Percentiles rank a stretch among this genome's conserved stretches.
Evolutionary conservation across 305 asterid genomes (phyloP).

Genomic region (Fraxinus greggii): DNA sequence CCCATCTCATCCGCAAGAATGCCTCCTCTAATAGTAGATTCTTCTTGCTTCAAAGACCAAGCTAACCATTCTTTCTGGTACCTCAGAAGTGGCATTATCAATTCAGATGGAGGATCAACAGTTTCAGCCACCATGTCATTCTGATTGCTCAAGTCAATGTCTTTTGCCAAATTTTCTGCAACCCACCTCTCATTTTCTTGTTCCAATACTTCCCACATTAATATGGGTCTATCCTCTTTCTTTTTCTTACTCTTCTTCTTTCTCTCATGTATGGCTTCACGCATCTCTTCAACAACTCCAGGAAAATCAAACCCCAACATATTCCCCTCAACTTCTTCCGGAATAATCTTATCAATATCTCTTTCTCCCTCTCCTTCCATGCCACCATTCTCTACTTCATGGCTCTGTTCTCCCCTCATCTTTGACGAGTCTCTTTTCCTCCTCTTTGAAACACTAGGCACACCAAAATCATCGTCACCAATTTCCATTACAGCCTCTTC

Average conservation of each 20-base stretch:
- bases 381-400: slow-evolving; percentile 17
- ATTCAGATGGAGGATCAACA: slow-evolving; percentile 65
- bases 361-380: slow-evolving; percentile 32
- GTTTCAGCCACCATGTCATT: slow-evolving; percentile 57
- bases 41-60: slow-evolving; percentile 91
- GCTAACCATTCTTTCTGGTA: slow-evolving; percentile 96
- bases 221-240: slow-evolving; percentile 40
- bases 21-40: slow-evolving; percentile 73
- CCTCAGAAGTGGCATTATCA: slow-evolving; percentile 75
- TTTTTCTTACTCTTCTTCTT: slow-evolving; percentile 46
- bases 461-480: slow-evolving; percentile 30
- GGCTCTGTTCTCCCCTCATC: slow-evolving; percentile 25
- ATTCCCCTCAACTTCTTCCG: slow-evolving; percentile 17
- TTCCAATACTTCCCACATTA: slow-evolving; percentile 76
- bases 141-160: slow-evolving; percentile 53
- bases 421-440: slow-evolving; percentile 36
- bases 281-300: slow-evolving; percentile 16
- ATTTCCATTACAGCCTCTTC: slow-evolving; percentile 21
- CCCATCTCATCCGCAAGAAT: slow-evolving; percentile 99
- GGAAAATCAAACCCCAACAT: slow-evolving; percentile 5
- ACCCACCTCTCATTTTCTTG: slow-evolving; percentile 68
- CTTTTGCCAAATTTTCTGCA: slow-evolving; percentile 50
- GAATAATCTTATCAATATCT: slow-evolving; percentile 7
- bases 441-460: slow-evolving; percentile 35
- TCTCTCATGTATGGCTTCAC: slow-evolving; percentile 19